Conservation (phyloP, 1,284 basidiomycete genomes). For the Rhodotorula sp. region DNA sequence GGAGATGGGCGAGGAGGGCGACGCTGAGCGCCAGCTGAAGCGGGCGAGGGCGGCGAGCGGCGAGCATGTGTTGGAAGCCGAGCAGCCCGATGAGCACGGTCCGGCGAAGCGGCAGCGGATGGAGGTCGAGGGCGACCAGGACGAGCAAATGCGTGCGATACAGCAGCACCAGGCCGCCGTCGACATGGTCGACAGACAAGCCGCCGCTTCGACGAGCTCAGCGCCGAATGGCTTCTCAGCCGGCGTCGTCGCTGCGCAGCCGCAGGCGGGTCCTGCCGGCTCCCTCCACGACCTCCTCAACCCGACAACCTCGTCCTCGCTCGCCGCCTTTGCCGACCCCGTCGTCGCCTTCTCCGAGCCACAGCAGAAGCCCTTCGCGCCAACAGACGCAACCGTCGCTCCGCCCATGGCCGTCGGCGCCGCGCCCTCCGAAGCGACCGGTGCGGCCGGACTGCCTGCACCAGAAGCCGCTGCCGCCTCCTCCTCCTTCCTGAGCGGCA, state of each 20-base stretch:
- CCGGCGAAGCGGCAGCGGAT: slow-evolving; percentile 26
- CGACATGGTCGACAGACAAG: slow-evolving; percentile 4
- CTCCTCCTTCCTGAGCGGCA: slow-evolving; percentile 4
- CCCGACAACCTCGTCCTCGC: slow-evolving; percentile 19
- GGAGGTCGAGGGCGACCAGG: slow-evolving; percentile 4
- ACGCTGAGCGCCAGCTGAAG: slow-evolving; percentile 14
- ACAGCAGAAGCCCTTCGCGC: not conserved
- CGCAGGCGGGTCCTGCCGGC: not conserved
- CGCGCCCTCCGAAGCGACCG: not conserved
- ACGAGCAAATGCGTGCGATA: too few species aligned
- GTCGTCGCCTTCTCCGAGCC: not conserved
- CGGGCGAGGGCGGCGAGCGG: slow-evolving; percentile 45
- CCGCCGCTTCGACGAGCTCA: not conserved
- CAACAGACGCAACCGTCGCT: not conserved
- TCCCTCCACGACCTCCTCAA: slow-evolving; percentile 29
- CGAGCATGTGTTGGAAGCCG: slow-evolving; percentile 1
- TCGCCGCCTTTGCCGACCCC: not conserved
- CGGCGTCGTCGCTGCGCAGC: not conserved
- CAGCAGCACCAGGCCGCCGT: not conserved
- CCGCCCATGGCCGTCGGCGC: slow-evolving; percentile 36
- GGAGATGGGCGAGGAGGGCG: not conserved
- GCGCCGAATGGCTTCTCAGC: not conserved
- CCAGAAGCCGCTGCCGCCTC: not conserved
- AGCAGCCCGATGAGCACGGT: slow-evolving; percentile 34
- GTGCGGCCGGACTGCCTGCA: not conserved